These are phyloP conservation scores for Candida vaughaniae DNA, from an alignment of 805 yeast genomes.

Conservation along the genomic window DNA sequence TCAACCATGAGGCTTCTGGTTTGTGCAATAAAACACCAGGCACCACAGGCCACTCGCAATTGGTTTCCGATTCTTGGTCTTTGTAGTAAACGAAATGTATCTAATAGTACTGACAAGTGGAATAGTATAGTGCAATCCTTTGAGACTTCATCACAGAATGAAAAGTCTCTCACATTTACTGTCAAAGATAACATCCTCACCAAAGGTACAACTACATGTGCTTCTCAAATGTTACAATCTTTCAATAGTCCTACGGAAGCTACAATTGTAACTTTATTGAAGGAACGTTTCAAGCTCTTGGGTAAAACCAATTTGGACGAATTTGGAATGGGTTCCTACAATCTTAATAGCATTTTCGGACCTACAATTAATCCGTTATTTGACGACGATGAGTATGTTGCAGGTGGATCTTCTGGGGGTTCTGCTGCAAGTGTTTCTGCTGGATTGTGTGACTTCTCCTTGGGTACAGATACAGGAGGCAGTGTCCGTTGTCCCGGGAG, in stretches of 20 bases:
- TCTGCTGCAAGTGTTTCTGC: constrained; percentile 90
- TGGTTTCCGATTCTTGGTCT: too few species aligned
- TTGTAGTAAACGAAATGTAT: too few species aligned
- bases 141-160: too few species aligned
- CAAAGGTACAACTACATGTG: constrained; percentile 70
- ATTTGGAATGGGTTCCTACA: constrained; percentile 94
- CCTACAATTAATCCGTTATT: constrained; percentile 54
- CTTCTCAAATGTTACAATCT: constrained; percentile 57
- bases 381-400: constrained; percentile 25
- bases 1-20: too few species aligned
- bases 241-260: constrained; percentile 81
- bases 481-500: constrained; percentile 92
- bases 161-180: constrained; percentile 7
- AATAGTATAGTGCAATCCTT: too few species aligned
- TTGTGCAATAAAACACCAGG: too few species aligned
- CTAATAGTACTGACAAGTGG: too few species aligned
- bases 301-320: constrained; percentile 95
- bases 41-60: too few species aligned
- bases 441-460: constrained; percentile 64
- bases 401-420: constrained; percentile 97
- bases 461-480: constrained; percentile 98
- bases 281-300: constrained; percentile 51
- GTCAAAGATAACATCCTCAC: constrained; percentile 79
- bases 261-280: constrained; percentile 61
- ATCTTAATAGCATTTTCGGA: constrained; percentile 55